These are phyloP conservation scores for Dothiorella sarmentorum DNA, from an alignment of 2,329 filamentous ascomycete species.

Conservation along the genomic window DNA sequence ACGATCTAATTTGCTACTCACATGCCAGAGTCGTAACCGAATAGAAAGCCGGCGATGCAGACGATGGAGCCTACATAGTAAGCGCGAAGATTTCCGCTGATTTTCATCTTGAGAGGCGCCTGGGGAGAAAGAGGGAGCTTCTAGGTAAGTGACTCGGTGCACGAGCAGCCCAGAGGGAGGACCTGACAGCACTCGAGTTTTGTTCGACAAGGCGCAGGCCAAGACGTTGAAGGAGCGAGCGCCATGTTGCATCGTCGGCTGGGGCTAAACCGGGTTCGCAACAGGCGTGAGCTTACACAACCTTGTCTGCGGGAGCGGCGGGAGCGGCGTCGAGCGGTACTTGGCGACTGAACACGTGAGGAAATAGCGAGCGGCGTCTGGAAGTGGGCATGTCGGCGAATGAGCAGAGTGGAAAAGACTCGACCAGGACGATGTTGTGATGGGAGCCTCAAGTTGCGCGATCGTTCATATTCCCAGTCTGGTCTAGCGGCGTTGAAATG, in stretches of 20 bases:
- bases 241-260: not conserved
- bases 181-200: not conserved
- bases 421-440: slow-evolving; percentile 7
- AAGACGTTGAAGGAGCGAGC: slow-evolving; percentile 3
- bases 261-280: not conserved
- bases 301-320: slow-evolving; percentile 15
- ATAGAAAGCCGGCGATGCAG: slow-evolving; percentile 51
- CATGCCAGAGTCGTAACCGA: slow-evolving; percentile 44
- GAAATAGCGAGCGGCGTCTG: too few relatives aligned
- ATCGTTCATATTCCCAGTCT: too few relatives aligned
- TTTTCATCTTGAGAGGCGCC: not conserved
- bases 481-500: too few relatives aligned
- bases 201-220: not conserved
- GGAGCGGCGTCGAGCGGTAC: not conserved
- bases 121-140: not conserved
- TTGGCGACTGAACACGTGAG: not conserved
- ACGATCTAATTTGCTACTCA: slow-evolving; percentile 4
- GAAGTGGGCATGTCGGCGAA: too few relatives aligned
- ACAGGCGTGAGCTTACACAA: slow-evolving; percentile 1
- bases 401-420: too few relatives aligned
- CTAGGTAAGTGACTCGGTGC: not conserved
- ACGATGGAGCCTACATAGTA: slow-evolving; percentile 53
- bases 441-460: not conserved
- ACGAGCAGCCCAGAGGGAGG: not conserved
- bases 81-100: slow-evolving; percentile 42